A percentile compares a stretch with the other conserved stretches of the same genome.
Conservation (phyloP, 768 basidiomycete genomes). For the Pisolithus albus region DNA sequence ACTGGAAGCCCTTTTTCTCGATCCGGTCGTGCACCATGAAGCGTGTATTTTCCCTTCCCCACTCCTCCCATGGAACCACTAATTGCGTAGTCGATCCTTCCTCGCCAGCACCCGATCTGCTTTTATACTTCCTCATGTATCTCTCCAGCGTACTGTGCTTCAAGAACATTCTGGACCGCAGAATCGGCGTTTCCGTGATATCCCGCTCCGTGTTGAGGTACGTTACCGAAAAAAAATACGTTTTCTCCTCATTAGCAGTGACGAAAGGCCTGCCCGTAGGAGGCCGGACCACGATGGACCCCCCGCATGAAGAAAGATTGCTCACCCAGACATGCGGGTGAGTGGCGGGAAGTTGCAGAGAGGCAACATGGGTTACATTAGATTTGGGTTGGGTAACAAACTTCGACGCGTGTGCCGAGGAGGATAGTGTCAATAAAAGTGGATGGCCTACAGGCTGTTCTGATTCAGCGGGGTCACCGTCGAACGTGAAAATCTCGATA, state of each 20-base stretch:
- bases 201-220: conserved; percentile 8
- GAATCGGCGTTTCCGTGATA: conserved; percentile 4
- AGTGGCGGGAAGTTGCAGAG: conserved; percentile 10
- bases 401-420: background rate
- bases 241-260: conserved; percentile 19
- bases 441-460: too few relatives aligned
- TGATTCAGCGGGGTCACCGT: conserved; percentile 4
- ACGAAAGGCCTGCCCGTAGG: conserved; percentile 18
- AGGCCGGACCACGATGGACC: conserved; percentile 25
- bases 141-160: conserved; percentile 26
- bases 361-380: conserved; percentile 14
- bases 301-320: conserved; percentile 25
- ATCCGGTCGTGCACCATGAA: conserved; percentile 19
- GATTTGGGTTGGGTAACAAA: background rate
- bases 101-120: background rate
- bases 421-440: too few relatives aligned
- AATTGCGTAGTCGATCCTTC: background rate
- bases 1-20: conserved; percentile 34
- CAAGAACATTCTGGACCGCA: conserved; percentile 21
- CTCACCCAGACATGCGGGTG: conserved; percentile 8
- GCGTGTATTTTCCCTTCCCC: conserved; percentile 33
- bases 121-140: conserved; percentile 5
- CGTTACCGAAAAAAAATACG: conserved; percentile 19
- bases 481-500: conserved; percentile 39
- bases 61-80: conserved; percentile 29